Evolutionary conservation across 108 stramenopile genomes (phyloP).

Genomic region (Stephanodiscus minutulus): DNA sequence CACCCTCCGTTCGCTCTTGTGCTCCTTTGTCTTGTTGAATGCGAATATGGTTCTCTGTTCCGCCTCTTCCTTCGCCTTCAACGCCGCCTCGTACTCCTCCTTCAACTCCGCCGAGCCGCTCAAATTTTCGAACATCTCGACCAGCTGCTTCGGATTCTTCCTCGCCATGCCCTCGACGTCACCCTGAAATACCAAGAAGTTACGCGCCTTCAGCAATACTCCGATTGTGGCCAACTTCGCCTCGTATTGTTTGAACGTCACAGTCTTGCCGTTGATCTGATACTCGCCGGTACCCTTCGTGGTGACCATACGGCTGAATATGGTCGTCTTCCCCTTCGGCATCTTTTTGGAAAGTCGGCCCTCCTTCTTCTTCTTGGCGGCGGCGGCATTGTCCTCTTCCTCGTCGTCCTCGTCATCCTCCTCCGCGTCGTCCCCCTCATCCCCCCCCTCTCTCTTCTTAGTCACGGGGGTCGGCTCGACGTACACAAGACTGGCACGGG

Average conservation of each 20-base stretch:
- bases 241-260: slow-evolving; percentile 89
- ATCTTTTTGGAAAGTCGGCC: slow-evolving; percentile 32
- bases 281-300: slow-evolving; percentile 86
- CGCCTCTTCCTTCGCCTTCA: slow-evolving; percentile 84
- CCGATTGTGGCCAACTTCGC: slow-evolving; percentile 83
- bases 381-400: slow-evolving; percentile 21
- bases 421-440: slow-evolving; percentile 43
- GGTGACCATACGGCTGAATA: slow-evolving; percentile 87
- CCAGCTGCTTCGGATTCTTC: slow-evolving; percentile 91
- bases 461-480: slow-evolving; percentile 29
- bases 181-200: slow-evolving; percentile 99
- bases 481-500: slow-evolving; percentile 81
- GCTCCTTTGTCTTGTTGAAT: slow-evolving; percentile 91
- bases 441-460: slow-evolving; percentile 27
- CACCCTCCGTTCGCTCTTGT: slow-evolving; percentile 79
- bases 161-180: slow-evolving; percentile 97
- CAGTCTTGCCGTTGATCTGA: slow-evolving; percentile 75
- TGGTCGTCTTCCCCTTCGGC: slow-evolving; percentile 50
- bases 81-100: slow-evolving; percentile 80
- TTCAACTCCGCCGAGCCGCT: slow-evolving; percentile 82
- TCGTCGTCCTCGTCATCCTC: slow-evolving; percentile 34
- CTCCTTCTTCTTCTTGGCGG: slow-evolving; percentile 29
- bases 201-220: slow-evolving; percentile 97
- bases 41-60: slow-evolving; percentile 85
- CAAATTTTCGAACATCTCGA: slow-evolving; percentile 93